Percentiles rank a stretch among this genome's conserved stretches.
Conservation (phyloP, 192 early-diverging fungal species). For the Coemansia sp. region DNA sequence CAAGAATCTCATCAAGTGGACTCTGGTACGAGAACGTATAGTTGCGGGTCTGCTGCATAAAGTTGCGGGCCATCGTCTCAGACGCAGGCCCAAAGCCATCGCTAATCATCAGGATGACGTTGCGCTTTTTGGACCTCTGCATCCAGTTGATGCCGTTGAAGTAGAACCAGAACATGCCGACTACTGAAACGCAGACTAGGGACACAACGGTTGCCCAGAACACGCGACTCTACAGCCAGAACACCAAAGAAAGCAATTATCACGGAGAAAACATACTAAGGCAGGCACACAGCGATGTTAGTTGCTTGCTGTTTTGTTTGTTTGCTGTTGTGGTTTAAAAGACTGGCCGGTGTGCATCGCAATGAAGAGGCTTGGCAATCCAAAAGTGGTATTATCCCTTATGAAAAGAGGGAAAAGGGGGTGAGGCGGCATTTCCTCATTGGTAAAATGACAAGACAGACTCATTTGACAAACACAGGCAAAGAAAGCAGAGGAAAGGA, state of each 20-base stretch:
- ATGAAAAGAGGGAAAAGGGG: not conserved
- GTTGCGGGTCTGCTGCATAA: slow-evolving; percentile 66
- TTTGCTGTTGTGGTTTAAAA: not conserved
- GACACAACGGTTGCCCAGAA: slow-evolving; percentile 49
- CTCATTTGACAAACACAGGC: not conserved
- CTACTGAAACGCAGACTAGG: slow-evolving; percentile 44
- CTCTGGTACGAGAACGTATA: slow-evolving; percentile 59
- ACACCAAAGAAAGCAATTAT: not conserved
- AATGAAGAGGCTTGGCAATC: not conserved
- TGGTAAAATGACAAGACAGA: slow-evolving; percentile 3
- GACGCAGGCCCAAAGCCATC: slow-evolving; percentile 97
- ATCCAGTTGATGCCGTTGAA: slow-evolving; percentile 51
- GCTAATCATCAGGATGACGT: slow-evolving; percentile 92
- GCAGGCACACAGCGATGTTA: slow-evolving; percentile 5
- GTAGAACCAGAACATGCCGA: slow-evolving; percentile 52
- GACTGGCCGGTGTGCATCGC: not conserved
- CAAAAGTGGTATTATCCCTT: not conserved
- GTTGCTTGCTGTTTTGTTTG: not conserved
- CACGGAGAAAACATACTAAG: not conserved
- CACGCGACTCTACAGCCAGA: slow-evolving; percentile 30
- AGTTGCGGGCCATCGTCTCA: slow-evolving; percentile 83
- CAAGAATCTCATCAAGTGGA: slow-evolving; percentile 69
- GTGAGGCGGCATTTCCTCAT: too few relatives aligned
- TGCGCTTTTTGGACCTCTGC: slow-evolving; percentile 61
- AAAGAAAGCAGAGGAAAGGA: not conserved